These are phyloP conservation scores for Penicillium lividum DNA, from an alignment of 495 filamentous ascomycete species.

Conservation along the genomic window DNA sequence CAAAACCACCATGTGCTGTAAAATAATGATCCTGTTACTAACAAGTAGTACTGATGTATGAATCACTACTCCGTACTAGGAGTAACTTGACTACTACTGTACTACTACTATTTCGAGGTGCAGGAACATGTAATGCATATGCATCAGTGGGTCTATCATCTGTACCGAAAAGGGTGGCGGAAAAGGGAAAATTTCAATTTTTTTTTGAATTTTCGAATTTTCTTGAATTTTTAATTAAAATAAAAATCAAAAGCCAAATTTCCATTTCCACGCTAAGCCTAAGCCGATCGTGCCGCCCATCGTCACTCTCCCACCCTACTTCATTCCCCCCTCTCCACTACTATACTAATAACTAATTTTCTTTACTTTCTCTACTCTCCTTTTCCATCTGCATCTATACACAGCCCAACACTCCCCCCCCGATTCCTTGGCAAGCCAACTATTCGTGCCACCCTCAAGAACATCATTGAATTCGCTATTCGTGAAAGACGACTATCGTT, in stretches of 20 bases:
- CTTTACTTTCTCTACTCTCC: constrained; percentile 15
- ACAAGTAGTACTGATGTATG: no score
- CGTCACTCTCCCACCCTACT: constrained; percentile 20
- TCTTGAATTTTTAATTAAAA: background rate
- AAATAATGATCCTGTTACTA: background rate
- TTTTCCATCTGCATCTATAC: background rate
- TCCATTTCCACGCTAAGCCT: constrained; percentile 21
- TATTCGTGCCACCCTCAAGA: constrained; percentile 1
- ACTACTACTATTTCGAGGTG: constrained; percentile 16
- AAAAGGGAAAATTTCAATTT: background rate
- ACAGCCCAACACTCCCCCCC: background rate
- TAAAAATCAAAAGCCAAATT: constrained; percentile 12
- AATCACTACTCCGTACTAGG: no score
- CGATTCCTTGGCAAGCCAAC: constrained; percentile 6
- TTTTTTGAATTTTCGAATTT: background rate
- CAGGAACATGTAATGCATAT: constrained; percentile 17
- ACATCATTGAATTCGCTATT: background rate
- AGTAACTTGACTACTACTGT: no score
- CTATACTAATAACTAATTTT: constrained; percentile 18
- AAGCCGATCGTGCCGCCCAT: constrained; percentile 31
- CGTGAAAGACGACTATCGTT: constrained; percentile 6
- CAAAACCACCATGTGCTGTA: background rate
- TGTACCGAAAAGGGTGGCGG: constrained; percentile 2
- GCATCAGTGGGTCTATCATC: background rate
- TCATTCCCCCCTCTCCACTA: constrained; percentile 14